Evolutionary conservation across 345 rosid species (phyloP), one percentile per base, ranked within the genome.

Genomic region (Mercurialis annua): DNA sequence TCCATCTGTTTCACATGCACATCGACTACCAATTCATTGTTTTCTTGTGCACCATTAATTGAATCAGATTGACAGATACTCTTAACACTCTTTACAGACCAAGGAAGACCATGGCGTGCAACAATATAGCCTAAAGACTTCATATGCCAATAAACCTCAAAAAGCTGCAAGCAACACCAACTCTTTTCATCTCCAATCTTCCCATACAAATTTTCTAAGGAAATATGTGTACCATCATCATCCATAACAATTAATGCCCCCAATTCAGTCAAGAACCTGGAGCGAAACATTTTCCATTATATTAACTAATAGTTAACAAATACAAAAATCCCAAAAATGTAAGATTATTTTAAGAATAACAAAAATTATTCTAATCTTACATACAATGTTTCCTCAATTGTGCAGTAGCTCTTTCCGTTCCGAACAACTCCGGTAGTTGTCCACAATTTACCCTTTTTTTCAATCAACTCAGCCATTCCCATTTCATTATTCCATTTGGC

Each of bases 391-490:
- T 89, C 98, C 77, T 93, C 98, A 40, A 85, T 69, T 46, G 69
- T 73, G 78, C 88, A 89, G 64, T 73, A 87, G 14, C 82, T 74
- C 54, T 85, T 89, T 14, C 87, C 89, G 2, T 61, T 48, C 10
- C 89, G 81, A 56, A 79, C 71, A 47, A 90, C 70, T 75, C 96
- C 94, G 15, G 86, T 86, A 3, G 96, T 86, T 14, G 84, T 86
- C 98, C 96, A 93, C 78, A 88, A 75, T 76, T 85, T 85, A 3
- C 97, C 96, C 48, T 84, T 89, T 83, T 85, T 87, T 38, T 83
- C 92, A 38, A 78, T 68, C 49, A 89, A 83, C 71, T 90, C 80
- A 10, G 90, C 92, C 87, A 92, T 73, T 55, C 83, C 85, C 72
- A 82, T 26, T 50, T 80, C 76, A 4, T 52, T 47, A 27, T 76